Base-by-base conservation (phyloP, 2,329 filamentous ascomycete species). In the Phaeosphaeria sp. region DNA sequence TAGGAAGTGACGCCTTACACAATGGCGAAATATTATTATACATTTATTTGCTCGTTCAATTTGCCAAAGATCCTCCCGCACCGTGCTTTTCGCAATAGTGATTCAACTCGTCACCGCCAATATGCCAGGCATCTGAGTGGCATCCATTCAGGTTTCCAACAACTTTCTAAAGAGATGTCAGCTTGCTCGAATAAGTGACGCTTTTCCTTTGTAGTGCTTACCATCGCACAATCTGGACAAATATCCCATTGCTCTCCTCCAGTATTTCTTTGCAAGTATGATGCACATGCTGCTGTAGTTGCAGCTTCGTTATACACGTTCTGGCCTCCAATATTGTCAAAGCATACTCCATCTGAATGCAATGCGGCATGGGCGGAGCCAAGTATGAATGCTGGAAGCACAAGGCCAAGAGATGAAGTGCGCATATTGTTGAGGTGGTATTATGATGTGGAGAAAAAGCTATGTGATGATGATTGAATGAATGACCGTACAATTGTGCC, bases 161-260 rank as follows among this genome's bases (percentile, higher is more conserved):
- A n/a, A 59, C 46, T 24, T 30, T 60, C 65, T 69, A 45, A 9
- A 15, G 3, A 24, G 4, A 5, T 40, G 24, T 64, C 22, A 61
- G 56, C 21, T 22, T 27, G 49, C 47, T 5, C 36, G 49, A 6
- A 8, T 52, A 15, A 55, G 21, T 9, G 20, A 53, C 3, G 11
- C 17, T n/a, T 21, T 1, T 44, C 25, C 36, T 21, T 20, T 17
- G n/a, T 9, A 8, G 2, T 47, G 30, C 57, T 63, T 59, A 68
- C 70, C 53, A 71, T 64, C 2, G 45, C 49, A 55, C 71, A 74
- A 48, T 74, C 71, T 6, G 70, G 67, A 53, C 71, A 74, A 2
- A 50, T 51, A 49, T 73, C 65, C 70, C 70, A 73, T 20, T 65
- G 61, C 33, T 72, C 46, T 39, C 30, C 17, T 25, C 71, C 71